Conservation (phyloP, 2,329 filamentous ascomycete species). For the Daldinia eschscholtzii region DNA sequence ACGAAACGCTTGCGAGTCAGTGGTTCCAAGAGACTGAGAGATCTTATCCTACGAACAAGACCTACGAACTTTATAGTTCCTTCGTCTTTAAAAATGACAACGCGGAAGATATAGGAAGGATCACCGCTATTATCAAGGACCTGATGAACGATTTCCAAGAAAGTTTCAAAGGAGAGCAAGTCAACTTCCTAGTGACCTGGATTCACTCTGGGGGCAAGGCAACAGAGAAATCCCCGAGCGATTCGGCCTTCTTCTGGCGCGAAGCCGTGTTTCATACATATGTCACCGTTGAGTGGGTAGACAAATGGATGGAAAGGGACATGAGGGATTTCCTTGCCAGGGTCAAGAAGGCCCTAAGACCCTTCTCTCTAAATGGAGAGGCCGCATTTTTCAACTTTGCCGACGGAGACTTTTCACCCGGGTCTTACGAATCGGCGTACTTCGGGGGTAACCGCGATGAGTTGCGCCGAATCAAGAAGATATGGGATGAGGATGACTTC, state of each 20-base stretch:
- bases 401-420: no score
- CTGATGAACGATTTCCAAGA: constrained; percentile 40
- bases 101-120: no score
- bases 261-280: constrained; percentile 48
- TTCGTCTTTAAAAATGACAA: no score
- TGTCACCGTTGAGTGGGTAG: constrained; percentile 50
- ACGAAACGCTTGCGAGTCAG: no score
- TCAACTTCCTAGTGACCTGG: constrained; percentile 39
- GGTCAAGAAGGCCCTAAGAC: constrained; percentile 40
- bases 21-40: no score
- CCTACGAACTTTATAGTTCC: no score
- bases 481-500: no score
- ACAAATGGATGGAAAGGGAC: constrained; percentile 52
- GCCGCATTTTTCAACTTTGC: no score
- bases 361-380: no score
- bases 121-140: constrained; percentile 7
- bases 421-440: no score
- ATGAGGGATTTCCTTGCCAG: constrained; percentile 45
- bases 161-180: constrained; percentile 38
- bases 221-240: background rate
- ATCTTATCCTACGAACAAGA: constrained; percentile 14
- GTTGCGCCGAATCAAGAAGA: no score
- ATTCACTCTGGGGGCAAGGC: constrained; percentile 45
- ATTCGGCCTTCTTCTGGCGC: constrained; percentile 52
- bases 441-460: no score